Conservation (phyloP, 768 basidiomycete genomes). For the Cystobasidium tubakii region DNA sequence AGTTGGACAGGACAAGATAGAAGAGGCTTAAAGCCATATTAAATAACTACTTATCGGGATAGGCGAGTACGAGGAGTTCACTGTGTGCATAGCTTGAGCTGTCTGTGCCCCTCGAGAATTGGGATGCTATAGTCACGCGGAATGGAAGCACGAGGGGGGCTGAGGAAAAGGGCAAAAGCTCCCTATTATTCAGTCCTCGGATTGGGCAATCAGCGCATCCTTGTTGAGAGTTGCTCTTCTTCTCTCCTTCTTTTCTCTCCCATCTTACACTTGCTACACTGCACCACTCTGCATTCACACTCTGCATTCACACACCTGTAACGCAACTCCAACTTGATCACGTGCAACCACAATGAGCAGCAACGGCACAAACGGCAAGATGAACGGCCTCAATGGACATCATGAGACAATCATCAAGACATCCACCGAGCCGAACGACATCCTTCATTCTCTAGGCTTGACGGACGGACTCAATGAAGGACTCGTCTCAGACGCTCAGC, state of each 20-base stretch:
- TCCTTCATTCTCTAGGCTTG: background rate
- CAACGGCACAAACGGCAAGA: background rate
- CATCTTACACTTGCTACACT: too few species aligned
- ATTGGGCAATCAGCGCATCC: too few species aligned
- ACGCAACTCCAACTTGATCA: background rate
- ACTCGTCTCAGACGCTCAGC: constrained; percentile 2
- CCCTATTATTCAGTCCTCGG: background rate
- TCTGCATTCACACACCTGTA: background rate
- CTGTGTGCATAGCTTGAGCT: constrained; percentile 4
- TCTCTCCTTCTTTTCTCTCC: too few species aligned
- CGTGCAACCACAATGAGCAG: background rate
- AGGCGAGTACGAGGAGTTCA: background rate
- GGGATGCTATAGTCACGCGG: background rate
- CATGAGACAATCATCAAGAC: background rate
- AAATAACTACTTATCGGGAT: constrained; percentile 1
- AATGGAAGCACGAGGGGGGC: background rate
- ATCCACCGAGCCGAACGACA: background rate
- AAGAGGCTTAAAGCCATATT: background rate
- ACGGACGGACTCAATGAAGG: constrained; percentile 5
- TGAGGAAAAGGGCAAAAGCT: background rate
- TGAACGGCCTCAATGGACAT: background rate
- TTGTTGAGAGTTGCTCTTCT: too few species aligned
- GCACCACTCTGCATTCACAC: too few species aligned
- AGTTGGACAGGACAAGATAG: background rate
- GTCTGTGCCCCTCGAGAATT: background rate